Evolutionary conservation across 1,139 yeast species (phyloP).

Genomic region (Nakaseomyces nivariensis): DNA sequence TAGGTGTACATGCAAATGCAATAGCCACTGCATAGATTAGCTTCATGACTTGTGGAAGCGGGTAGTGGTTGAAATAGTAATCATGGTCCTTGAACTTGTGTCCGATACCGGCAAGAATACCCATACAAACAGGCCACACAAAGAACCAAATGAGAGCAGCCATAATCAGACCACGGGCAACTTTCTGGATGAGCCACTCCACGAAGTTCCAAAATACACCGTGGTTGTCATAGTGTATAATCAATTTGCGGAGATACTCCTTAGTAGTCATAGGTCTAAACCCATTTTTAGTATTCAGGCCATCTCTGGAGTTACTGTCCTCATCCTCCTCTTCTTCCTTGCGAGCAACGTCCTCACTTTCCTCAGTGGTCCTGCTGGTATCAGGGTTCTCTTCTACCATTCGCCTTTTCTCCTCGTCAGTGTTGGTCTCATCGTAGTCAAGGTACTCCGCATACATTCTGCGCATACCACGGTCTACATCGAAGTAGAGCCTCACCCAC

Average conservation of each 20-base stretch:
- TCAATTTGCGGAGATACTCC: slow-evolving; percentile 4
- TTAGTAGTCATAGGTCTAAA: not conserved
- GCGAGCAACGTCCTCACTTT: not conserved
- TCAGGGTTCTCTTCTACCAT: not conserved
- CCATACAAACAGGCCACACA: slow-evolving; percentile 24
- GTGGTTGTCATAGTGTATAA: slow-evolving; percentile 10
- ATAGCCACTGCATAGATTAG: slow-evolving; percentile 16
- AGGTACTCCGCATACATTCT: not conserved
- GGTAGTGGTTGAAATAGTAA: slow-evolving; percentile 14
- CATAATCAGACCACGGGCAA: slow-evolving; percentile 13
- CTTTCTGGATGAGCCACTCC: slow-evolving; percentile 14
- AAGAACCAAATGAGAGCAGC: slow-evolving; percentile 12
- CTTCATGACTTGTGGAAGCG: slow-evolving; percentile 19
- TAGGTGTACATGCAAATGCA: slow-evolving; percentile 14
- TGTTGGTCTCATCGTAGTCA: not conserved
- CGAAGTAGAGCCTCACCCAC: slow-evolving; percentile 2
- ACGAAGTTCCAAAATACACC: slow-evolving; percentile 9
- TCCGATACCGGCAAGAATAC: slow-evolving; percentile 19
- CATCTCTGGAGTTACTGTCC: not conserved
- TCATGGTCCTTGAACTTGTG: slow-evolving; percentile 12
- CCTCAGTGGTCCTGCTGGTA: not conserved
- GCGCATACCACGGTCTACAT: slow-evolving; percentile 1
- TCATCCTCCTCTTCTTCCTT: not conserved
- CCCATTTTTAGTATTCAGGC: not conserved
- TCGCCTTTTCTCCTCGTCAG: not conserved